Evolutionary conservation across 805 yeast genomes (phyloP).

Genomic region (Candida pini): DNA sequence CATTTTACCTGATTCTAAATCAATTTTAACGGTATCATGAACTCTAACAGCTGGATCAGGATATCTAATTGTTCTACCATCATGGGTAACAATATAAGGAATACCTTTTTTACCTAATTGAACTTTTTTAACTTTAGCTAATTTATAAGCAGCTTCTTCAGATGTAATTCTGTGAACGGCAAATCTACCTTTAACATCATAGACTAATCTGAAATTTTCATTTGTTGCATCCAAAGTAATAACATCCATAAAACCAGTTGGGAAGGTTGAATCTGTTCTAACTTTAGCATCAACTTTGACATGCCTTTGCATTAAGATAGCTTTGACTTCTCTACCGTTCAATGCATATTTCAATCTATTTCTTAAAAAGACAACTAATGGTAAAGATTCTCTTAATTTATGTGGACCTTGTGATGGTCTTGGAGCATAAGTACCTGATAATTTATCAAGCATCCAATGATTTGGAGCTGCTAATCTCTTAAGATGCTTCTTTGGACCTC

Average conservation of each 20-base stretch:
- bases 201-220: conserved; percentile 98
- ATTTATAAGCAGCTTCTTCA: conserved; percentile 97
- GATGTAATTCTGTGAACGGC: conserved; percentile 99
- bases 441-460: conserved; percentile 99
- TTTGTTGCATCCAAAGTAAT: conserved; percentile 95
- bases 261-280: conserved; percentile 98
- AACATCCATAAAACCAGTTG: conserved; percentile 99
- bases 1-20: conserved; percentile 93
- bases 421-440: conserved; percentile 99
- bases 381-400: conserved; percentile 96
- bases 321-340: conserved; percentile 98
- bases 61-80: conserved; percentile 99
- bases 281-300: conserved; percentile 99
- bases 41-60: conserved; percentile 97
- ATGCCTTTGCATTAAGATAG: conserved; percentile 96
- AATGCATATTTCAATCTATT: conserved; percentile 98
- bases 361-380: conserved; percentile 94
- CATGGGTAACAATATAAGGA: conserved; percentile 99
- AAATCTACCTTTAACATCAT: conserved; percentile 98
- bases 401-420: conserved; percentile 99
- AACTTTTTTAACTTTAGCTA: conserved; percentile 96
- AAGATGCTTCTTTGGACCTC: conserved; percentile 88
- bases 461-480: conserved; percentile 99
- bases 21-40: conserved; percentile 97
- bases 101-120: conserved; percentile 98